Conservation (phyloP, 2,329 filamentous ascomycete species). For the Aspergillus sp. region DNA sequence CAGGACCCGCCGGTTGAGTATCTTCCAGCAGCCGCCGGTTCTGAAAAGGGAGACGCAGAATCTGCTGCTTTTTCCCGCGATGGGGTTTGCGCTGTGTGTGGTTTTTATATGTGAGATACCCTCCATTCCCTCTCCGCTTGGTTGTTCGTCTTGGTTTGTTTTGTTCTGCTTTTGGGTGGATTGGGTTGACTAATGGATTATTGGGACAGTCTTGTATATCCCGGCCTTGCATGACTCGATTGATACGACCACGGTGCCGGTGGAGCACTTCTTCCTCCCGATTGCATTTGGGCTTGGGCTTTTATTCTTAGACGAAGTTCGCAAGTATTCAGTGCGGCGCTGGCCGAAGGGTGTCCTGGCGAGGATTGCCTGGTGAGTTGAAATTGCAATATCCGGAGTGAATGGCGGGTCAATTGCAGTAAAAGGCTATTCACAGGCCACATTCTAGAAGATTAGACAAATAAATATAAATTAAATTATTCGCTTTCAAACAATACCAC, state of each 20-base stretch:
- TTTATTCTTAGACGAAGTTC: constrained; percentile 64
- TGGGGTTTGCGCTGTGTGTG: constrained; percentile 67
- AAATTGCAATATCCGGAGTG: too few species aligned
- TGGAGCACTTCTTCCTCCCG: constrained; percentile 75
- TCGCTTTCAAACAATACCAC: too few species aligned
- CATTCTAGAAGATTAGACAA: too few species aligned
- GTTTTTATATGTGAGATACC: constrained; percentile 58
- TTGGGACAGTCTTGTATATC: constrained; percentile 55
- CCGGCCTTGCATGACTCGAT: constrained; percentile 63
- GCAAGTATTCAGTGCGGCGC: constrained; percentile 52
- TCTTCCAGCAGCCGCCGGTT: constrained; percentile 70
- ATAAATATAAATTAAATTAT: too few species aligned
- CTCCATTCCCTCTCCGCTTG: neutral
- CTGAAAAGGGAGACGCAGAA: constrained; percentile 68
- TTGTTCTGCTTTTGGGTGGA: neutral
- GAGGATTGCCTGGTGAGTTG: constrained; percentile 47
- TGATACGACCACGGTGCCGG: constrained; percentile 62
- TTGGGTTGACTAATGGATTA: neutral
- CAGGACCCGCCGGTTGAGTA: constrained; percentile 63
- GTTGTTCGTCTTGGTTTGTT: too few species aligned
- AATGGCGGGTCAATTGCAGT: accelerated
- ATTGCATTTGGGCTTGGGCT: constrained; percentile 68
- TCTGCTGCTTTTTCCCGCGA: constrained; percentile 67
- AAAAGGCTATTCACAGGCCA: too few species aligned
- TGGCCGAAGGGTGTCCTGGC: constrained; percentile 1